Evolutionary conservation across 176 grass and related monocot species (phyloP), one percentile per base, ranked within the genome.

Genomic region (Musa beccarii): DNA sequence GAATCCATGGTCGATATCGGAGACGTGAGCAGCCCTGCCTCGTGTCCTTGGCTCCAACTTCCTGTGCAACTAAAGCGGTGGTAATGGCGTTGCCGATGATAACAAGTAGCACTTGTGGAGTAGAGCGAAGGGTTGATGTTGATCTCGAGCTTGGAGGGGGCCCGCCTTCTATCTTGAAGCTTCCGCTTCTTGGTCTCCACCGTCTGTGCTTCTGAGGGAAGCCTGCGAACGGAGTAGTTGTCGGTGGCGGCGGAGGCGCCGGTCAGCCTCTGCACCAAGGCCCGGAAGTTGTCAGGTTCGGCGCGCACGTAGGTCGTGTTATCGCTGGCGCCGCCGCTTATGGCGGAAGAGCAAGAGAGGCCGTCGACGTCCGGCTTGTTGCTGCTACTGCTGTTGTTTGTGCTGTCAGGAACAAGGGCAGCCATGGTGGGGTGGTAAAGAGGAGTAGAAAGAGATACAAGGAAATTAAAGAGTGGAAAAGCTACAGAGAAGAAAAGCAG

Each of bases 1-100:
- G 88, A 62, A 78, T 91, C 92, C 79, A 95, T 84, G 68, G 86
- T 79, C 19, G 92, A 95, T 7, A 91, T 83, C 59, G 92, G 92
- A 68, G 88, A 95, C 53, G 83, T 63, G 29, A 79, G 49, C 14
- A 81, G 2, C 16, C 61, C 8, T 54, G 12, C 53, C 53, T 54
- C 53, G 53, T 54, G 11, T 54, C 53, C 53, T 13, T 54, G 13
- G 9, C 53, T 54, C 53, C 53, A 54, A 13, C 53, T 54, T 34
- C 29, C 29, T 34, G 29, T 34, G 29, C 29, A 34, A 34, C 3
- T 34, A 34, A 34, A 34, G 29, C 3, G 29, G 29, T 34, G 29
- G 29, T 34, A 34, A 34, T 5, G 29, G 29, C 29, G 29, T 34
- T 34, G n/a, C 21, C 21, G n/a, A 11, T 19, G 21, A 64, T 23